phyloP scores from a whole-genome alignment of 2,329 filamentous ascomycete genomes.

The Venturia asperata region DNA sequence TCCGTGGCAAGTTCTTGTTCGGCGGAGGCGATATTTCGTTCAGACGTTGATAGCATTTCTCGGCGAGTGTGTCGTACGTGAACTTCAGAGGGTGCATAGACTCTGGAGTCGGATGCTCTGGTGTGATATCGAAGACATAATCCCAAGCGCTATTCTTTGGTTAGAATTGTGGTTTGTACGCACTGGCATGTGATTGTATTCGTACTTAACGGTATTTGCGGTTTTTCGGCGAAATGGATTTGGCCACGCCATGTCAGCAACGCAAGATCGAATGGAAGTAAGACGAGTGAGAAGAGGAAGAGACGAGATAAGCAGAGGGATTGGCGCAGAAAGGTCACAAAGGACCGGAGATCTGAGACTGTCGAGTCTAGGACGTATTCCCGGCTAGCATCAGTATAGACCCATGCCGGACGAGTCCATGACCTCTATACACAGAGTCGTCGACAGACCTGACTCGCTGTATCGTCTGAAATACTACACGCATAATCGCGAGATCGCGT shows the following conservation, averaged over 20 bases:
- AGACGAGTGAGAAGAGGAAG: background rate
- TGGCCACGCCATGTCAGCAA: conserved; percentile 35
- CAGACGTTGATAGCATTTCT: conserved; percentile 57
- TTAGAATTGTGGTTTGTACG: conserved; percentile 9
- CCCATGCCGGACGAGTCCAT: background rate
- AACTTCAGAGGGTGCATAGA: conserved; percentile 55
- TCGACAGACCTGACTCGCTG: too few species aligned
- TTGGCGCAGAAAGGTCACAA: background rate
- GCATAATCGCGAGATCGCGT: background rate
- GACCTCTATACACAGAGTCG: background rate
- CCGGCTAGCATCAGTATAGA: conserved; percentile 2
- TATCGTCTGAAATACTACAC: too few species aligned
- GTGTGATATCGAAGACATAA: conserved; percentile 62
- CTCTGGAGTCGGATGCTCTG: conserved; percentile 54
- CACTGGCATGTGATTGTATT: conserved; percentile 21
- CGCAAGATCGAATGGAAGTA: background rate
- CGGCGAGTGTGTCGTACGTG: conserved; percentile 61
- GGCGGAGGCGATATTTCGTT: conserved; percentile 50
- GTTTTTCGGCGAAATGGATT: conserved; percentile 38
- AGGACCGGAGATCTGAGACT: too few species aligned
- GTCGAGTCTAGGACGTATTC: background rate
- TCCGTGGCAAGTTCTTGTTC: conserved; percentile 24
- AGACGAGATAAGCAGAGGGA: background rate
- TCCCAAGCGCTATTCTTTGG: conserved; percentile 48
- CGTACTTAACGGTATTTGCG: conserved; percentile 38